These are phyloP conservation scores for Aspergillus sp. DNA, from an alignment of 2,329 filamentous ascomycete species.

Conservation along the genomic window DNA sequence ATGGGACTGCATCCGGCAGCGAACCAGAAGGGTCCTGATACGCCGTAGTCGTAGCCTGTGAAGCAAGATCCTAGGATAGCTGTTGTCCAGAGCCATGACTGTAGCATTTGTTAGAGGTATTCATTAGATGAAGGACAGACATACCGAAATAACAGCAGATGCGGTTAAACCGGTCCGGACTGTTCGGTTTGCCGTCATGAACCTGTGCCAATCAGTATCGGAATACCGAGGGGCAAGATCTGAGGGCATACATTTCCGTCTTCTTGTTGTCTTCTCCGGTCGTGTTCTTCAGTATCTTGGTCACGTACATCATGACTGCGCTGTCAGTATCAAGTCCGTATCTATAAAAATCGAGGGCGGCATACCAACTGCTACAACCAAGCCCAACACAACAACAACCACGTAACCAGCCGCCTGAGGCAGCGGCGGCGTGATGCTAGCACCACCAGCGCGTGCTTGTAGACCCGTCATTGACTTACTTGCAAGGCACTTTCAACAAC, in stretches of 20 bases:
- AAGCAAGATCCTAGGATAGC: conserved; percentile 46
- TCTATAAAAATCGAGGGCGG: background rate
- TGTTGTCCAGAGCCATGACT: conserved; percentile 50
- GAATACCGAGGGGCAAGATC: background rate
- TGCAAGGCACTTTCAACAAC: background rate
- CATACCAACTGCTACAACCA: conserved; percentile 36
- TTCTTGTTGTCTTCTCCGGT: conserved; percentile 47
- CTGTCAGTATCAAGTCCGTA: background rate
- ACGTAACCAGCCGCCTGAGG: conserved; percentile 38
- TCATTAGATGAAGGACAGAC: conserved; percentile 1
- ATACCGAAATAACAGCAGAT: conserved; percentile 47
- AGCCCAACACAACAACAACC: conserved; percentile 36
- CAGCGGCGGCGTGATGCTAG: conserved; percentile 25
- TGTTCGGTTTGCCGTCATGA: conserved; percentile 49
- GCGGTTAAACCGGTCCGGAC: conserved; percentile 48
- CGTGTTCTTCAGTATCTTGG: conserved; percentile 42
- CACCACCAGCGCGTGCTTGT: conserved; percentile 10
- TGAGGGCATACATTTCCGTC: conserved; percentile 41
- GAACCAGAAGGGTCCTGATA: conserved; percentile 53
- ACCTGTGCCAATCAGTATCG: conserved; percentile 22
- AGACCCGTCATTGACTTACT: conserved; percentile 10
- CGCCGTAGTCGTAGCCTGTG: conserved; percentile 49
- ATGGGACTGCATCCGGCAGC: conserved; percentile 50
- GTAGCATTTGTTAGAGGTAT: background rate
- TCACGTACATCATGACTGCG: conserved; percentile 43